phyloP scores from a whole-genome alignment of 495 filamentous ascomycete species.

The Penicillium waksmanii region DNA sequence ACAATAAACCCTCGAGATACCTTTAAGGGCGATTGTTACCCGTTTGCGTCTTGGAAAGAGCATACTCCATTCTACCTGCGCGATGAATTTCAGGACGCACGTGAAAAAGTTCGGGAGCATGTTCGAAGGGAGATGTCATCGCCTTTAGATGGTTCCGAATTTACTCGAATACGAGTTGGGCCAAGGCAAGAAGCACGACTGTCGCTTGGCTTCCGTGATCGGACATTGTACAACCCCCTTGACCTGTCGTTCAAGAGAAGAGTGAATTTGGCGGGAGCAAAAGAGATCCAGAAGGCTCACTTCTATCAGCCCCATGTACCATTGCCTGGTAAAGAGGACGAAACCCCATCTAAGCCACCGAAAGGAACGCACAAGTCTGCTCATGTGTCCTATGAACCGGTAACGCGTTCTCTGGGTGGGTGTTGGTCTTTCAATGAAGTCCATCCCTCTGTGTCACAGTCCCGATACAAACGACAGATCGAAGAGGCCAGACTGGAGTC shows the following conservation, averaged over 20 bases:
- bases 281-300: neutral
- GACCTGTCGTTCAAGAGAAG: neutral
- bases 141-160: neutral
- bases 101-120: neutral
- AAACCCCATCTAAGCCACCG: neutral
- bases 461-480: slow-evolving; percentile 13
- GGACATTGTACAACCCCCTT: neutral
- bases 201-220: neutral
- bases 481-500: slow-evolving; percentile 4
- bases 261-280: neutral
- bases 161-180: neutral
- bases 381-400: neutral
- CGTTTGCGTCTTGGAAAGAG: neutral
- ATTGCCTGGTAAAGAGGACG: neutral
- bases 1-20: neutral
- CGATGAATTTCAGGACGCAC: neutral
- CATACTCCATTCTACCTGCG: neutral
- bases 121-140: neutral
- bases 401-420: slow-evolving; percentile 10
- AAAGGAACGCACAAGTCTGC: too few species aligned
- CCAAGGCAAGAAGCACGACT: neutral
- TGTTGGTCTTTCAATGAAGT: slow-evolving; percentile 20
- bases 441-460: slow-evolving; percentile 6
- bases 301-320: neutral
- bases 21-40: neutral